Evolutionary conservation across 2,329 filamentous ascomycete genomes (phyloP), one percentile per base, ranked within the genome.

Genomic region (Talaromyces sp.): DNA sequence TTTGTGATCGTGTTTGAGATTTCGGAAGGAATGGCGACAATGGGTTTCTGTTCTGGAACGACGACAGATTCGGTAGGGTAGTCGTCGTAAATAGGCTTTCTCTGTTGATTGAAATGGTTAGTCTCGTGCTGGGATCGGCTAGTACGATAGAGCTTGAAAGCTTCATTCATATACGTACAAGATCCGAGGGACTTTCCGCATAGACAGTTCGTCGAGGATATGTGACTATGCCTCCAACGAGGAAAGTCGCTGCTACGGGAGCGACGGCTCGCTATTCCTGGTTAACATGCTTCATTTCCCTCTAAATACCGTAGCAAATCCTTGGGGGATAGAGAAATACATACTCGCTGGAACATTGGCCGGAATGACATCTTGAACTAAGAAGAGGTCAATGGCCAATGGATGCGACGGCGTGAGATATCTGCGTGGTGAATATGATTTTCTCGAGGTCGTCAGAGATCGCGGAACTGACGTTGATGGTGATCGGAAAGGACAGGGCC

Each of bases 11-110:
- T 60, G 60, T 68, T 65, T 64, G 66, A 64, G 35, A 57, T 57
- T n/a, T 57, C 54, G 54, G 62, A 60, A 58, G 55, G 39, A 23
- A 63, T 35, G 37, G 67, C 55, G 52, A 66, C 46, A 58, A 66
- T 54, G 58, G 69, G 67, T 60, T 59, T 57, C 60, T 70, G 69
- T 58, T 68, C 63, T 58, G 66, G 64, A 66, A 70, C 69, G 42
- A 73, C 67, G 64, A 69, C 33, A 50, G 46, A 67, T 52, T 74
- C 72, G 67, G 69, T 66, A 52, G 73, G 69, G 66, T 71, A 71
- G 67, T 76, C 75, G 67, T 79, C 76, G 69, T 79, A 79, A 69
- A 79, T 79, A 54, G 77, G 75, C 73, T 79, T 79, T 68, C 73
- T 70, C 75, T 76, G 66, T 31, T 57, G 62, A 55, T 59, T 48